Conservation (phyloP, 495 filamentous ascomycete species). For the Rostrohypoxylon terebratum region DNA sequence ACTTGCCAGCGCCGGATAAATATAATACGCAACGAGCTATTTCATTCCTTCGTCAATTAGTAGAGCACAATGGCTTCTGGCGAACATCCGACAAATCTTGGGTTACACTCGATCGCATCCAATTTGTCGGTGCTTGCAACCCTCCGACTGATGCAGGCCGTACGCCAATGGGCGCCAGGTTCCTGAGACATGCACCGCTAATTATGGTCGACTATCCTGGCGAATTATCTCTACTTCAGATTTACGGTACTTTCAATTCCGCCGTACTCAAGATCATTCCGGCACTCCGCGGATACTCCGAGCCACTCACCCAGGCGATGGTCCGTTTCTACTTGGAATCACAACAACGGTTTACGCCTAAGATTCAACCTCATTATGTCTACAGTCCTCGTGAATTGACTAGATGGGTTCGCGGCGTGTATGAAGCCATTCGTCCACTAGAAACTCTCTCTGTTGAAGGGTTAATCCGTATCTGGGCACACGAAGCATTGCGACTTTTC, state of each 20-base stretch:
- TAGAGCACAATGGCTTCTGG: slow-evolving; percentile 99
- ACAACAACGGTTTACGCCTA: slow-evolving; percentile 89
- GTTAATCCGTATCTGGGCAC: slow-evolving; percentile 96
- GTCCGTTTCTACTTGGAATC: slow-evolving; percentile 96
- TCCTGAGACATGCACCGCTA: slow-evolving; percentile 92
- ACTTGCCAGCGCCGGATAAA: slow-evolving; percentile 96
- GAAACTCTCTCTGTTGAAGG: slow-evolving; percentile 90
- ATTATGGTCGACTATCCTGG: slow-evolving; percentile 99
- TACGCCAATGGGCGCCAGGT: slow-evolving; percentile 91
- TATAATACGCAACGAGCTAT: slow-evolving; percentile 98
- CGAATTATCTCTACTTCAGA: slow-evolving; percentile 91
- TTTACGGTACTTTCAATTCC: slow-evolving; percentile 98
- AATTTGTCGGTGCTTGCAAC: slow-evolving; percentile 99
- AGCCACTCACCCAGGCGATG: slow-evolving; percentile 96
- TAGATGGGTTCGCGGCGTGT: slow-evolving; percentile 95
- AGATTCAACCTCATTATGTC: slow-evolving; percentile 98
- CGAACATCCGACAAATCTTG: slow-evolving; percentile 95
- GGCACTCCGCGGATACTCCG: slow-evolving; percentile 92
- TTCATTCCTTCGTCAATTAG: slow-evolving; percentile 93
- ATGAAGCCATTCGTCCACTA: slow-evolving; percentile 93
- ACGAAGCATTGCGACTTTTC: slow-evolving; percentile 95
- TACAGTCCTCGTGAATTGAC: slow-evolving; percentile 99
- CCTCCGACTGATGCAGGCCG: slow-evolving; percentile 98
- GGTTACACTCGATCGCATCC: slow-evolving; percentile 97
- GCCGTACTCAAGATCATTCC: slow-evolving; percentile 97